Percentiles rank a stretch among this genome's conserved stretches.
These are phyloP conservation scores for Colletotrichum sp. DNA, from an alignment of 2,329 filamentous ascomycete genomes.

Conservation along the genomic window DNA sequence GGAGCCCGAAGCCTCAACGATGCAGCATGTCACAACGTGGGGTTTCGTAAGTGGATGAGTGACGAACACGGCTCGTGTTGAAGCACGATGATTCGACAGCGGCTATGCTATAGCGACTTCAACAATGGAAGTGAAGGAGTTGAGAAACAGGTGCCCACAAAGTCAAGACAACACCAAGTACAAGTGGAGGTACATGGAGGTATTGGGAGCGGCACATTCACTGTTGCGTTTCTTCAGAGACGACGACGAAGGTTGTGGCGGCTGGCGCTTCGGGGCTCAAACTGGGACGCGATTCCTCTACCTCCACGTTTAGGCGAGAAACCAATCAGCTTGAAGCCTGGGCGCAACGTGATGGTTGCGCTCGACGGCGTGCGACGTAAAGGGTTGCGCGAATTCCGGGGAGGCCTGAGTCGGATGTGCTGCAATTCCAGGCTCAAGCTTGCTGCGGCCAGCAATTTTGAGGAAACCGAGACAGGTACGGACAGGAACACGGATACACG, in stretches of 20 bases:
- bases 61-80: conserved; percentile 9
- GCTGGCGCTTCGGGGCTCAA: background rate
- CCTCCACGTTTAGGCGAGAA: background rate
- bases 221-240: background rate
- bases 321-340: conserved; percentile 21
- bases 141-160: background rate
- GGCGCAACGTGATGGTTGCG: conserved; percentile 26
- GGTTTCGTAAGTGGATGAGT: conserved; percentile 13
- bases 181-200: background rate
- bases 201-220: background rate
- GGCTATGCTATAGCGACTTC: background rate
- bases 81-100: conserved; percentile 5
- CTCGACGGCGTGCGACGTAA: conserved; percentile 12
- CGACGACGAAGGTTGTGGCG: background rate
- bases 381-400: conserved; percentile 17
- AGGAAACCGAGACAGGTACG: conserved; percentile 1
- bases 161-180: conserved; percentile 1
- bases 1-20: conserved; percentile 12
- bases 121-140: background rate
- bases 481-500: background rate
- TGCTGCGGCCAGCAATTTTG: conserved; percentile 1
- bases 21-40: conserved; percentile 19
- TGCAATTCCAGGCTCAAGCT: background rate
- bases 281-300: background rate
- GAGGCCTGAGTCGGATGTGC: background rate